These are phyloP conservation scores for Penicillium herquei DNA, from an alignment of 495 filamentous ascomycete species.

Conservation along the genomic window DNA sequence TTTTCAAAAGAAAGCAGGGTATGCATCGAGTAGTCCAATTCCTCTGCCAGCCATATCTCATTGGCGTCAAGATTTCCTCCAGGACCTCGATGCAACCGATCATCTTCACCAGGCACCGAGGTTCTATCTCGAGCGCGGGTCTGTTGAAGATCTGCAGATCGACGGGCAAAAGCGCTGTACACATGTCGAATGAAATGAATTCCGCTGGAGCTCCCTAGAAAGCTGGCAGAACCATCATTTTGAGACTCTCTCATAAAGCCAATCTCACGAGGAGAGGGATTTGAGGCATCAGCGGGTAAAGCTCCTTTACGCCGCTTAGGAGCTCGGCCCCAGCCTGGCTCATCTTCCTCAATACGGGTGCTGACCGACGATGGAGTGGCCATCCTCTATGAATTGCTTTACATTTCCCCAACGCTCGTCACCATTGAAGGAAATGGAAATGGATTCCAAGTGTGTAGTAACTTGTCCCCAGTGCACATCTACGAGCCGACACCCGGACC, in stretches of 20 bases:
- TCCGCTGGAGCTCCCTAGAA: constrained; percentile 51
- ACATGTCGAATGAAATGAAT: constrained; percentile 51
- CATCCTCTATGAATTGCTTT: constrained; percentile 6
- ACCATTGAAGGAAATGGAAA: too few species aligned
- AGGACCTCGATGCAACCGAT: constrained; percentile 30
- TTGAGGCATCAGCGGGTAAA: constrained; percentile 17
- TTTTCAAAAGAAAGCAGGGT: constrained; percentile 27
- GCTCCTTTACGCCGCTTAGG: constrained; percentile 33
- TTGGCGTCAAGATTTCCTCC: constrained; percentile 11
- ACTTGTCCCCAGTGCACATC: too few species aligned
- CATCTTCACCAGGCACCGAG: constrained; percentile 48
- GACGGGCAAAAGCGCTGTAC: constrained; percentile 42
- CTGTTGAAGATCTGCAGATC: constrained; percentile 33
- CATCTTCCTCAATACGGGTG: constrained; percentile 17
- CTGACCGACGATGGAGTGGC: constrained; percentile 17
- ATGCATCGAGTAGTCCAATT: constrained; percentile 20
- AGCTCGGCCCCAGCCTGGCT: constrained; percentile 16
- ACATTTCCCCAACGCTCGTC: constrained; percentile 3
- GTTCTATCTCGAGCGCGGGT: constrained; percentile 27
- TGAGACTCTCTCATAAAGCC: constrained; percentile 40
- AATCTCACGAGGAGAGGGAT: constrained; percentile 34
- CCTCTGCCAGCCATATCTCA: constrained; percentile 29
- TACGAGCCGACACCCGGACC: too few species aligned
- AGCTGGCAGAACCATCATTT: constrained; percentile 35
- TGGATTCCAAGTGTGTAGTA: too few species aligned